phyloP scores from a whole-genome alignment of 2,329 filamentous ascomycete genomes.

The Aspergillus spinulosporus region DNA sequence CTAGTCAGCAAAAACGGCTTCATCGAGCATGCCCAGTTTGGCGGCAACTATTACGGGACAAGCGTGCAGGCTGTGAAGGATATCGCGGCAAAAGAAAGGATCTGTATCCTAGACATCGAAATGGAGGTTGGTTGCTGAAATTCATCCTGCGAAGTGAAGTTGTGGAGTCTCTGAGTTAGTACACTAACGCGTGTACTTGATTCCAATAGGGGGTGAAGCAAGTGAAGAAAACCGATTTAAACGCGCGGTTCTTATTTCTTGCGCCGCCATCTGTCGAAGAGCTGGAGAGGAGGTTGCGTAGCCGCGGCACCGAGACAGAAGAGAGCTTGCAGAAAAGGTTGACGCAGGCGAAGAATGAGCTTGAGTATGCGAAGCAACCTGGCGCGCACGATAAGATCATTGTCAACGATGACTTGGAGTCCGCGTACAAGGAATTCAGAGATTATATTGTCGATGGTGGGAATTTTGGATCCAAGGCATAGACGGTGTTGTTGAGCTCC shows the following conservation, averaged over 20 bases:
- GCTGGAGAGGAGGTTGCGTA: constrained; percentile 69
- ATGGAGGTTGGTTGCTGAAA: constrained; percentile 51
- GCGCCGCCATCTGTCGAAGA: constrained; percentile 69
- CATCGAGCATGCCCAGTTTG: constrained; percentile 78
- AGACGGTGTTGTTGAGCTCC: not conserved
- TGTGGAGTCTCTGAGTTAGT: too few relatives aligned
- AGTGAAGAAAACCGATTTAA: constrained; percentile 66
- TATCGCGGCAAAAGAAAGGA: constrained; percentile 38
- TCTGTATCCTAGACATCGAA: constrained; percentile 85
- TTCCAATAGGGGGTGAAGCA: constrained; percentile 72
- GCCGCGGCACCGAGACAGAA: constrained; percentile 70
- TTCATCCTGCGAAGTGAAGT: too few relatives aligned
- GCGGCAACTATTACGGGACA: constrained; percentile 78
- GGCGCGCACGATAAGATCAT: constrained; percentile 56
- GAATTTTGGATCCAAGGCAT: constrained; percentile 34
- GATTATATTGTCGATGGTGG: constrained; percentile 51
- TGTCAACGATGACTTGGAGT: not conserved
- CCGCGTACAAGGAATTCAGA: constrained; percentile 40
- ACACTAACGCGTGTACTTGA: too few relatives aligned
- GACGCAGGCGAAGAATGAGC: constrained; percentile 65
- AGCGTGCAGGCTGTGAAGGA: constrained; percentile 52
- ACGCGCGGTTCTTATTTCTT: constrained; percentile 77
- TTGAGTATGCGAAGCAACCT: constrained; percentile 65
- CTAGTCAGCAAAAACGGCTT: constrained; percentile 67
- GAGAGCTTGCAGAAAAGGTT: constrained; percentile 66